Percentiles rank a stretch among this genome's conserved stretches.
Evolutionary conservation across 1,284 basidiomycete genomes (phyloP).

Genomic region (Neonothopanus nambi): DNA sequence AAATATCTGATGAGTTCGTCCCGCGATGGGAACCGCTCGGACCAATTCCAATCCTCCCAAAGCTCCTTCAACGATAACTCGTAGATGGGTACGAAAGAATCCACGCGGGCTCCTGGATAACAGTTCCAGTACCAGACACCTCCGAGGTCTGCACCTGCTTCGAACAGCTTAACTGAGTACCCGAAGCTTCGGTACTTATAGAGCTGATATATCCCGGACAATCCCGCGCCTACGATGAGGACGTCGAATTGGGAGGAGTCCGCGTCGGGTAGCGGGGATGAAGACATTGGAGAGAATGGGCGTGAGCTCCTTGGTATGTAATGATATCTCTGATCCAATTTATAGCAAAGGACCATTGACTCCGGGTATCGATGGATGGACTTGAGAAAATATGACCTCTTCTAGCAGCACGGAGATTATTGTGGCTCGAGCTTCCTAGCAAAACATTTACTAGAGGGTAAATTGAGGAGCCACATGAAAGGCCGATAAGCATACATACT

Average conservation of each 20-base stretch:
- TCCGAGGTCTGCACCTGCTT: slow-evolving; percentile 1
- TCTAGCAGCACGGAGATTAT: too few relatives aligned
- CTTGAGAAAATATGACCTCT: too few relatives aligned
- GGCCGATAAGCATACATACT: too few relatives aligned
- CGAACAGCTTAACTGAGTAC: slow-evolving; percentile 11
- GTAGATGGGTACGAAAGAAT: slow-evolving; percentile 9
- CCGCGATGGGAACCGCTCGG: slow-evolving; percentile 22
- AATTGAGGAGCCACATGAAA: too few relatives aligned
- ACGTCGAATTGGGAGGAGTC: slow-evolving; percentile 7
- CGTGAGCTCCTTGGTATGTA: too few relatives aligned
- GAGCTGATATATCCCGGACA: slow-evolving; percentile 15
- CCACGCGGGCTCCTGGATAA: slow-evolving; percentile 14
- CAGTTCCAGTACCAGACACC: slow-evolving; percentile 12
- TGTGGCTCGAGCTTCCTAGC: too few relatives aligned
- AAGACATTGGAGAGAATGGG: too few relatives aligned
- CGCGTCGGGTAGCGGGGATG: too few relatives aligned
- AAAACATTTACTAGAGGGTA: too few relatives aligned
- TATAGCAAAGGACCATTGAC: too few relatives aligned
- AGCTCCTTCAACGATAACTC: slow-evolving; percentile 24
- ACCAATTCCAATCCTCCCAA: slow-evolving; percentile 30
- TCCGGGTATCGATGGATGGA: too few relatives aligned
- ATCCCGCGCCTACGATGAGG: slow-evolving; percentile 16
- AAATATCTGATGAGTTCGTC: slow-evolving; percentile 25
- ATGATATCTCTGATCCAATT: too few relatives aligned
- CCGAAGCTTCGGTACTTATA: slow-evolving; percentile 13